A percentile compares a stretch with the other conserved stretches of the same genome.
These are phyloP conservation scores for Chamaecyparis obtusa DNA, from an alignment of 75 land plant species.

Conservation along the genomic window DNA sequence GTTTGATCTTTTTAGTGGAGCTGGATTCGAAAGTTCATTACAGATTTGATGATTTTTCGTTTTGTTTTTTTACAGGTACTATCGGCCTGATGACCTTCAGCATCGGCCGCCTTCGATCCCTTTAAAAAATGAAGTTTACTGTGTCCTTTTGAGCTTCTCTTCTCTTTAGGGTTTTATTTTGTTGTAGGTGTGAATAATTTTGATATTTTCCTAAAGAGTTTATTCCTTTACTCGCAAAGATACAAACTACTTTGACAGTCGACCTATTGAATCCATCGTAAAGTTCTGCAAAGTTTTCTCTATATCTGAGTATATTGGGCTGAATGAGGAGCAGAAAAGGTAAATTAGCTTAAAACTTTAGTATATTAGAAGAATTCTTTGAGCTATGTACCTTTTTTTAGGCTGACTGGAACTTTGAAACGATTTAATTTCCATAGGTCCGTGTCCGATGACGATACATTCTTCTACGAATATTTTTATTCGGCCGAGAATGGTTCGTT, in stretches of 20 bases:
- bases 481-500: constrained; percentile 5
- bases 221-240: constrained; percentile 7
- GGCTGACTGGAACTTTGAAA: too few species aligned
- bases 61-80: not conserved
- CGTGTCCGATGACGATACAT: not conserved
- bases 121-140: not conserved
- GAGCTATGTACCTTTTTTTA: too few species aligned
- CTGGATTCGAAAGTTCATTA: not conserved
- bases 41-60: not conserved
- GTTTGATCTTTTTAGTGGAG: not conserved
- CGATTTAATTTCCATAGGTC: not conserved
- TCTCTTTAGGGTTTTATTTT: not conserved
- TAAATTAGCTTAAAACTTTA: not conserved
- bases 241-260: constrained; percentile 4
- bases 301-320: not conserved
- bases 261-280: not conserved
- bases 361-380: not conserved
- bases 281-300: not conserved
- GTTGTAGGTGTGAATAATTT: too few species aligned
- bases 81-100: constrained; percentile 2
- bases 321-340: not conserved
- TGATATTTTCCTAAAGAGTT: too few species aligned
- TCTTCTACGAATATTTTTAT: constrained; percentile 3
- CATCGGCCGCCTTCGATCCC: not conserved
- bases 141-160: too few species aligned